Evolutionary conservation across 768 basidiomycete species (phyloP).

Genomic region (Termitomyces heimii): DNA sequence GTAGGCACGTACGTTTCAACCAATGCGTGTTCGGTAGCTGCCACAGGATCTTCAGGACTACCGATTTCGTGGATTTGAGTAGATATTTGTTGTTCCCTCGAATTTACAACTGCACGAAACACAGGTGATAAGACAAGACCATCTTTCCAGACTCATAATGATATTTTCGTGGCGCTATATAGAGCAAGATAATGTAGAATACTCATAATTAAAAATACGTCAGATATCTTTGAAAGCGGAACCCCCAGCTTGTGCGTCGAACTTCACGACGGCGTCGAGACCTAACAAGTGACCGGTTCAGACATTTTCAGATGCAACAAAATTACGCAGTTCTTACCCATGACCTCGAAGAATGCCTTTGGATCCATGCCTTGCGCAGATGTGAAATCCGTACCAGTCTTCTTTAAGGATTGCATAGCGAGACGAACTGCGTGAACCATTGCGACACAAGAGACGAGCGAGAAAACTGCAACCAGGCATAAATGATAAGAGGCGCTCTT

Average conservation of each 20-base stretch:
- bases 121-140: background rate
- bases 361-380: constrained; percentile 66
- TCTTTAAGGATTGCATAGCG: constrained; percentile 71
- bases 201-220: constrained; percentile 5
- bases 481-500: background rate
- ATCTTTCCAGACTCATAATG: too few species aligned
- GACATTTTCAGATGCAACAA: background rate
- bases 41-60: too few species aligned
- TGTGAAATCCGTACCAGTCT: constrained; percentile 69
- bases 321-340: constrained; percentile 40
- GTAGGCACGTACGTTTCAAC: too few species aligned
- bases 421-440: constrained; percentile 73
- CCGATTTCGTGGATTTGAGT: background rate
- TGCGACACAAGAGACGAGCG: constrained; percentile 69
- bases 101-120: background rate
- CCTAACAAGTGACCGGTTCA: constrained; percentile 23
- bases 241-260: constrained; percentile 56
- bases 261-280: constrained; percentile 44
- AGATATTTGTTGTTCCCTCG: background rate
- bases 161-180: too few species aligned
- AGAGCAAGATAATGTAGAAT: background rate
- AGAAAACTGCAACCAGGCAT: constrained; percentile 47
- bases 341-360: constrained; percentile 70
- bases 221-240: constrained; percentile 50
- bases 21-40: too few species aligned